Base-by-base conservation (phyloP, 345 rosid genomes). In the Syzygium aqueum region DNA sequence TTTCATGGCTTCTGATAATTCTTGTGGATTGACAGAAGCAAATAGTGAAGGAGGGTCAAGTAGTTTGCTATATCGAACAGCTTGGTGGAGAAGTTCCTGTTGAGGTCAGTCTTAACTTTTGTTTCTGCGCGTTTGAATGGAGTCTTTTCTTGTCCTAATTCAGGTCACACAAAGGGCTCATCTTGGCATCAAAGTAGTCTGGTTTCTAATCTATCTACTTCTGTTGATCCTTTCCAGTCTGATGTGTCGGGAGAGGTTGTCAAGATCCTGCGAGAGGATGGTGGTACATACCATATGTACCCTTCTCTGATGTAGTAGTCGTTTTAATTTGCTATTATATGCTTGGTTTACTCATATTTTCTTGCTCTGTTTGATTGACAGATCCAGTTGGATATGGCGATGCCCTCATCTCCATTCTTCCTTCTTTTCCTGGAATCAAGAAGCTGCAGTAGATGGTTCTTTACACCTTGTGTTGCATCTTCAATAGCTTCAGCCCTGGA, bases 341-440 rank as follows among this genome's bases (percentile, higher is more conserved):
- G 37, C 11, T 23, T 61, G 28, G 80, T 53, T 43, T 25, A 10
- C 40, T 28, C 16, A 86, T 67, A 25, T 83, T 77, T 25, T 50
- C 30, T 37, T 88, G 52, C 84, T 53, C 91, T 65, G 40, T 53
- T 40, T 56, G 25, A 33, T 56, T 19, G 88, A 88, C 97, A 97
- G 99, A 96, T 87, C 95, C 98, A 11, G 95, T 97, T 27, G 99
- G 98, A 89, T 95, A 94, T 73, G 94, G 94, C 17, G 99, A 97
- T 90, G 93, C 97, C 73, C 98, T 96, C 83, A 90, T 97, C 23
- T 93, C 95, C 23, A 91, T 97, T 90, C 96, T 96, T 82, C 98
- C 98, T 11, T 96, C 98, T 6, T 95, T 96, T 89, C 97, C 98
- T 21, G 98, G 97, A 87, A 95, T 97, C 89, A 97, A 97, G 96